phyloP scores from a whole-genome alignment of 2,329 filamentous ascomycete genomes.

The Ceratocystis papillata region DNA sequence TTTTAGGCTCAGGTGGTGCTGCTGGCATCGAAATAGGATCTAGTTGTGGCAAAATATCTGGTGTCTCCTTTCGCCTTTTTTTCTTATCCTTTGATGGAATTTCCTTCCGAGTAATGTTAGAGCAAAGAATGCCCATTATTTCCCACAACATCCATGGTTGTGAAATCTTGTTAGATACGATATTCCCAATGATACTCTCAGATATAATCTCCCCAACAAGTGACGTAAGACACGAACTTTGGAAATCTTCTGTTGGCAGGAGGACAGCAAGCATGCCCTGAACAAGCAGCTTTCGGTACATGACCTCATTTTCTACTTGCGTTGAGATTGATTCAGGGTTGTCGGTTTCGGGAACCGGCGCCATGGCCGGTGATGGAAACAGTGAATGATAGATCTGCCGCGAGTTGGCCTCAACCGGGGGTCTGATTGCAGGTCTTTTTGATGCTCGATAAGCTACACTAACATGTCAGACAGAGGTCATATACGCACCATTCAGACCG shows the following conservation, averaged over 20 bases:
- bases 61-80: slow-evolving; percentile 11
- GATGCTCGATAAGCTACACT: slow-evolving; percentile 60
- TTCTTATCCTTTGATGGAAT: slow-evolving; percentile 22
- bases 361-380: slow-evolving; percentile 68
- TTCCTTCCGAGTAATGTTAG: slow-evolving; percentile 30
- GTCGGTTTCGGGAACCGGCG: slow-evolving; percentile 55
- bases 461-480: neutral
- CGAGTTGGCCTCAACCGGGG: slow-evolving; percentile 50
- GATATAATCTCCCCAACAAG: slow-evolving; percentile 80
- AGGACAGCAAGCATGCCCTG: slow-evolving; percentile 71
- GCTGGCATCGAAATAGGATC: neutral
- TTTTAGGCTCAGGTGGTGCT: neutral
- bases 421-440: slow-evolving; percentile 45
- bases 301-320: slow-evolving; percentile 65
- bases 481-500: slow-evolving; percentile 4
- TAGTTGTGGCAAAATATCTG: neutral
- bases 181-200: slow-evolving; percentile 77
- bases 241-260: slow-evolving; percentile 81
- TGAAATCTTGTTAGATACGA: slow-evolving; percentile 66
- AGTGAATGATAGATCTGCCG: slow-evolving; percentile 73
- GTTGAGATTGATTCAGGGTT: slow-evolving; percentile 42
- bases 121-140: slow-evolving; percentile 60
- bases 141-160: slow-evolving; percentile 88
- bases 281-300: slow-evolving; percentile 81
- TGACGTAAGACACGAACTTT: slow-evolving; percentile 73